Base-by-base conservation (phyloP, 352 stramenopile genomes). In the Pythium chondricola region DNA sequence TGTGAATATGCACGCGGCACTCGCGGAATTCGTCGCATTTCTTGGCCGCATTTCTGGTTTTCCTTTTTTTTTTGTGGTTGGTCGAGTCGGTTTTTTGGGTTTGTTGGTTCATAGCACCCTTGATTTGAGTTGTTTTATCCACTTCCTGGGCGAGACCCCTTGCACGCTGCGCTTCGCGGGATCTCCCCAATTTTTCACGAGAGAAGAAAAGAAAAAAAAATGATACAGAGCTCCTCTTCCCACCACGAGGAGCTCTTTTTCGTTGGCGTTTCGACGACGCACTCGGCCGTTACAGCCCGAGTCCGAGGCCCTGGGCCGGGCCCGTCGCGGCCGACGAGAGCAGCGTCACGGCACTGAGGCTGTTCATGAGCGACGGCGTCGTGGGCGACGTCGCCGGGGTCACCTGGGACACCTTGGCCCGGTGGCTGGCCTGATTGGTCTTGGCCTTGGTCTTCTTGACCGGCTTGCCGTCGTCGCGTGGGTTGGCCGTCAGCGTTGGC, bases 1-100 rank as follows among this genome's bases (percentile, higher is more conserved):
- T n/a, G n/a, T n/a, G n/a, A n/a, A n/a, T n/a, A n/a, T n/a, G n/a
- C n/a, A n/a, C n/a, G n/a, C n/a, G n/a, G n/a, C n/a, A n/a, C 38
- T 54, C 53, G 53, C 53, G 55, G 55, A 56, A 56, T 44, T 53
- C 30, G 36, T 49, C 53, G 53, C 53, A 61, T 61, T 61, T 61
- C 52, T 58, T 37, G 42, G 38, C 52, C 39, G 52, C 45, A 48
- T 22, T 44, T 35, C 32, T 25, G 17, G 32, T 45, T 51, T 43
- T 43, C 10, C 26, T 43, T 27, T 33, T 56, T 49, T 52, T 41
- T 52, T 22, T 43, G 31, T 41, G 41, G 32, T 32, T 33, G 29
- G 13, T 30, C n/a, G 6, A 11, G 22, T 45, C 11, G 18, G 43
- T 43, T 52, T 59, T 37, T 22, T 47, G 33, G 29, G 43, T 39